phyloP scores from a whole-genome alignment of 805 yeast species.

The Yarrowia sp. region DNA sequence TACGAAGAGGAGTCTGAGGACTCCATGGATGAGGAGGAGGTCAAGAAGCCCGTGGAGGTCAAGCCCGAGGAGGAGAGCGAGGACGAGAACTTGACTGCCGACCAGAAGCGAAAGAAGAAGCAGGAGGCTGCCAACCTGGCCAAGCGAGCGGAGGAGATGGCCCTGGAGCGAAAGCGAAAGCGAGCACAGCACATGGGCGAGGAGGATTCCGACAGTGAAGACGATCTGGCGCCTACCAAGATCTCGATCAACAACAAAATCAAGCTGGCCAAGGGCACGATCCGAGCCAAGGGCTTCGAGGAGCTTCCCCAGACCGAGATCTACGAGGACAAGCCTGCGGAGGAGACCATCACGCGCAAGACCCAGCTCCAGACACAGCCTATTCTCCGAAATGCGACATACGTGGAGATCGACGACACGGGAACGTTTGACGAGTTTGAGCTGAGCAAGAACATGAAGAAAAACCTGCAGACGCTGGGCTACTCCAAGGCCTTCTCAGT shows the following conservation, averaged over 20 bases:
- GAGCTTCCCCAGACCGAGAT: constrained; percentile 33
- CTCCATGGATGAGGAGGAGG: constrained; percentile 2
- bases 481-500: constrained; percentile 69
- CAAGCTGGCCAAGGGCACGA: constrained; percentile 8
- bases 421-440: constrained; percentile 51
- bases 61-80: constrained; percentile 8
- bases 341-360: constrained; percentile 47
- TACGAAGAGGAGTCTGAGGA: constrained; percentile 5
- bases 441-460: constrained; percentile 40
- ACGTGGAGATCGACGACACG: constrained; percentile 48
- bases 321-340: constrained; percentile 31
- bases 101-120: background rate
- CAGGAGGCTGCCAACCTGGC: constrained; percentile 18
- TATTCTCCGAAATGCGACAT: constrained; percentile 42
- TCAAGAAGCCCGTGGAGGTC: background rate
- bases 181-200: constrained; percentile 25
- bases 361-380: constrained; percentile 27
- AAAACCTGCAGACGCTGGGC: constrained; percentile 49
- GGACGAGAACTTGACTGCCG: background rate
- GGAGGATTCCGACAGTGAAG: constrained; percentile 22
- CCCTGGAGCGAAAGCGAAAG: constrained; percentile 10
- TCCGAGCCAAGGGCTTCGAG: constrained; percentile 29
- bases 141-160: background rate
- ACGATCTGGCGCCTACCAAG: constrained; percentile 28
- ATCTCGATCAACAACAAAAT: constrained; percentile 30